Conservation (phyloP, 108 stramenopile genomes). For the Aurantiochytrium sp. region DNA sequence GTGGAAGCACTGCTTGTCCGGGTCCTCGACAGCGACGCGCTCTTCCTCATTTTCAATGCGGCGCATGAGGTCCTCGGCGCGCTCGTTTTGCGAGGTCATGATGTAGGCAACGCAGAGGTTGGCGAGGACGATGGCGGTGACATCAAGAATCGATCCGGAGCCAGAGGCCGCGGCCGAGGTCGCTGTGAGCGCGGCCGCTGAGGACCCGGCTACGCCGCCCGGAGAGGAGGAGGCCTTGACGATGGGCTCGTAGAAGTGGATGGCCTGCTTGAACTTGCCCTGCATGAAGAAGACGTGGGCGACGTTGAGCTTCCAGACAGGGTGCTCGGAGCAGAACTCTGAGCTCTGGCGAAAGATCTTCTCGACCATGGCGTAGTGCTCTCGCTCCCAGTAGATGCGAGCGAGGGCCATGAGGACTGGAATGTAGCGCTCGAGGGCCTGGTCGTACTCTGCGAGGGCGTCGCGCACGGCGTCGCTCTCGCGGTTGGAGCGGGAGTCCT, state of each 20-base stretch:
- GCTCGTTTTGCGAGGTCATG: conserved; percentile 74
- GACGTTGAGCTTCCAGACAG: conserved; percentile 72
- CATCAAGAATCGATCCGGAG: conserved; percentile 57
- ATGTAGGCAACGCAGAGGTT: conserved; percentile 82
- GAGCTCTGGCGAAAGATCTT: conserved; percentile 65
- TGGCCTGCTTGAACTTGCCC: conserved; percentile 68
- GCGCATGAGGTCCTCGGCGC: conserved; percentile 76
- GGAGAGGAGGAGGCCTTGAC: conserved; percentile 41
- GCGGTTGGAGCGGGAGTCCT: conserved; percentile 55
- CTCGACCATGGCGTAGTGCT: conserved; percentile 74
- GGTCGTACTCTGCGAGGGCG: conserved; percentile 63
- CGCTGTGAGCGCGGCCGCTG: background rate
- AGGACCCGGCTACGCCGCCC: background rate
- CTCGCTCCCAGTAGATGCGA: conserved; percentile 75
- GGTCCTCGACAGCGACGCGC: conserved; percentile 50
- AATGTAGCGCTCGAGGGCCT: conserved; percentile 61
- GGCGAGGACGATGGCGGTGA: conserved; percentile 76
- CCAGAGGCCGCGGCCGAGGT: background rate
- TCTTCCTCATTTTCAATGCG: conserved; percentile 69
- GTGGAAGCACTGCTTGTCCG: conserved; percentile 62
- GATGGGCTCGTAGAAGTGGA: conserved; percentile 73
- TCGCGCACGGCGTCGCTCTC: conserved; percentile 46
- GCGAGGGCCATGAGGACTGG: conserved; percentile 75
- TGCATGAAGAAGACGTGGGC: conserved; percentile 80
- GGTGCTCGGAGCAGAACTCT: conserved; percentile 73